Conservation (phyloP, 1,284 basidiomycete genomes). For the Cryptococcus deneoformans region DNA sequence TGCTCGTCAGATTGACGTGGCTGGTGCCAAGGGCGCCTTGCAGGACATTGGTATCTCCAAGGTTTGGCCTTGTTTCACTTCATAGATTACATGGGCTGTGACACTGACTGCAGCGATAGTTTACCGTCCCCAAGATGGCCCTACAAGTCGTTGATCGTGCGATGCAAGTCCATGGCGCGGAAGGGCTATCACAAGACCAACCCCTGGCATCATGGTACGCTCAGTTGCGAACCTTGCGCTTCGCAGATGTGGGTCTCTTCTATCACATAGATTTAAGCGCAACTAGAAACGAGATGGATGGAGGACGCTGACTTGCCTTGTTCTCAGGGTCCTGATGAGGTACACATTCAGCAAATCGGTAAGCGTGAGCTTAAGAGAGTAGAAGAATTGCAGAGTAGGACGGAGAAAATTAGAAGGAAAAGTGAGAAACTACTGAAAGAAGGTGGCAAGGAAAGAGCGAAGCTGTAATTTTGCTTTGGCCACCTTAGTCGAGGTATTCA, state of each 20-base stretch:
- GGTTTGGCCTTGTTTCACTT: conserved; percentile 50
- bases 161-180: conserved; percentile 92
- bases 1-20: conserved; percentile 88
- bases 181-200: conserved; percentile 89
- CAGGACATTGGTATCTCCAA: conserved; percentile 98
- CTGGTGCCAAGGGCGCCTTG: conserved; percentile 87
- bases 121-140: conserved; percentile 87
- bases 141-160: conserved; percentile 84
- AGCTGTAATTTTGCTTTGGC: not conserved
- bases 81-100: not conserved
- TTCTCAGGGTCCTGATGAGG: conserved; percentile 80
- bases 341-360: conserved; percentile 93
- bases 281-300: conserved; percentile 2
- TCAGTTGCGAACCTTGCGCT: conserved; percentile 76
- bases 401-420: conserved; percentile 17
- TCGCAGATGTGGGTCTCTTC: conserved; percentile 72
- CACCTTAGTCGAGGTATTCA: no score
- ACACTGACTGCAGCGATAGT: conserved; percentile 53
- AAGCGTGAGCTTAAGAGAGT: conserved; percentile 68
- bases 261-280: not conserved
- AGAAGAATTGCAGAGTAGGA: conserved; percentile 22
- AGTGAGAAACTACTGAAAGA: conserved; percentile 18
- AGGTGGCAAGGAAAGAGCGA: conserved; percentile 4
- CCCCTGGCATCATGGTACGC: conserved; percentile 77
- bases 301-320: not conserved